Percentiles rank a stretch among this genome's conserved stretches.
Conservation (phyloP, 1,284 basidiomycete genomes). For the Moesziomyces sp. region DNA sequence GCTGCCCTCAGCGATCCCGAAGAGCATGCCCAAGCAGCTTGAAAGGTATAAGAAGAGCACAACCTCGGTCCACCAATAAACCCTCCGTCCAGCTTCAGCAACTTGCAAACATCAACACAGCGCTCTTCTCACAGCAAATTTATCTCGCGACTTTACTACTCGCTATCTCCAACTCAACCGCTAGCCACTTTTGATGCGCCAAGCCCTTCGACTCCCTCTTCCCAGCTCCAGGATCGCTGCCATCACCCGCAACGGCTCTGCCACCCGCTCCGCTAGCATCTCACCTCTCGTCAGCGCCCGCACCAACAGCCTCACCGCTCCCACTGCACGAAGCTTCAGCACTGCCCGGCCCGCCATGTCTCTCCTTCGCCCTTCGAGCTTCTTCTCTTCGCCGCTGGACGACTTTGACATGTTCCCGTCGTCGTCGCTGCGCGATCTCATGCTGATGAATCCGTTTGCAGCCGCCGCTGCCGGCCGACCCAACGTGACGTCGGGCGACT, state of each 20-base stretch:
- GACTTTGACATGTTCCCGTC: slow-evolving; percentile 43
- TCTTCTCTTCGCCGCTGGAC: slow-evolving; percentile 41
- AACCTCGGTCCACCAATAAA: no score
- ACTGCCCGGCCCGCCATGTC: slow-evolving; percentile 33
- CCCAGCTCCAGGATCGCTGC: slow-evolving; percentile 29
- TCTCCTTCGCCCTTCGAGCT: slow-evolving; percentile 35
- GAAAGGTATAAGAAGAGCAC: no score
- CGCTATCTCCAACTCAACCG: neutral
- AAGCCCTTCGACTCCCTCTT: slow-evolving; percentile 44
- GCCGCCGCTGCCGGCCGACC: slow-evolving; percentile 26
- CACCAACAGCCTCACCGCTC: neutral
- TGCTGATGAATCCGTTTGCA: slow-evolving; percentile 30
- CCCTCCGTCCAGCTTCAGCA: no score
- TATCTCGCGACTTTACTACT: no score
- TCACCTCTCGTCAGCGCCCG: slow-evolving; percentile 12
- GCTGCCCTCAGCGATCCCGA: no score
- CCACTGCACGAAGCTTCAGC: slow-evolving; percentile 13
- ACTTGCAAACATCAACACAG: neutral
- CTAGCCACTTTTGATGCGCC: slow-evolving; percentile 28
- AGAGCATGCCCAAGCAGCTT: no score
- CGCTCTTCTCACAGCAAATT: neutral
- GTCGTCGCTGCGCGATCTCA: slow-evolving; percentile 29
- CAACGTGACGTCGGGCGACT: slow-evolving; percentile 25
- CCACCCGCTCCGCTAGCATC: slow-evolving; percentile 13
- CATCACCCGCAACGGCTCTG: slow-evolving; percentile 22